Base-by-base conservation (phyloP, 495 filamentous ascomycete species). In the Podospora comata region DNA sequence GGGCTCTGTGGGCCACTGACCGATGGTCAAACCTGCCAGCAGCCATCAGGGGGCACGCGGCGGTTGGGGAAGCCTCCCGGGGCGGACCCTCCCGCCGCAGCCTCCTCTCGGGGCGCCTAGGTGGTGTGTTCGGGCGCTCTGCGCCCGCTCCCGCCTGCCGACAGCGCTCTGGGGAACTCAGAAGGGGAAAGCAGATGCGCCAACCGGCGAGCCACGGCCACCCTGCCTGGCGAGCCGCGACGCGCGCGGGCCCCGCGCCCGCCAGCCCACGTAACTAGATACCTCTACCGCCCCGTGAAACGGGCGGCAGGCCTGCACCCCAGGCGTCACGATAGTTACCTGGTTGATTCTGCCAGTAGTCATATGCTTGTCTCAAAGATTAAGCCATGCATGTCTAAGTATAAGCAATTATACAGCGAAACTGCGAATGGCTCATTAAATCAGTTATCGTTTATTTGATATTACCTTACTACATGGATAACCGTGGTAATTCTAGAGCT, bases 401-500 rank as follows among this genome's bases (percentile, higher is more conserved):
- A 87, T 88, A 87, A 87, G 81, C 82, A 87, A 84, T 76, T 87
- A 84, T 87, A 88, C 83, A 67, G 85, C 86, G 85, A 88, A 88
- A 89, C 84, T 88, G 83, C 85, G 83, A 88, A 88, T 87, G 83
- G 84, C 84, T 88, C 82, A 87, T 87, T 87, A 87, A 86, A 87
- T 87, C 82, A 88, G 83, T 88, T 87, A 87, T 88, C 80, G 83
- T 87, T 88, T 87, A 88, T 88, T 88, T 87, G 83, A 88, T 87
- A 86, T 82, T 88, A 86, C 85, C 84, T 86, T 86, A 85, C 84
- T 87, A 88, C 84, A 83, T 88, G 83, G 84, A 89, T 88, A 89
- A 84, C 86, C 82, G 84, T 89, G 82, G 85, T 88, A 88, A 89
- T 89, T 89, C n/a, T 88, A 88, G 83, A 87, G 85, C 85, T 88